Base-by-base conservation (phyloP, 176 grass and related monocot species). In the Oryza brachyantha region DNA sequence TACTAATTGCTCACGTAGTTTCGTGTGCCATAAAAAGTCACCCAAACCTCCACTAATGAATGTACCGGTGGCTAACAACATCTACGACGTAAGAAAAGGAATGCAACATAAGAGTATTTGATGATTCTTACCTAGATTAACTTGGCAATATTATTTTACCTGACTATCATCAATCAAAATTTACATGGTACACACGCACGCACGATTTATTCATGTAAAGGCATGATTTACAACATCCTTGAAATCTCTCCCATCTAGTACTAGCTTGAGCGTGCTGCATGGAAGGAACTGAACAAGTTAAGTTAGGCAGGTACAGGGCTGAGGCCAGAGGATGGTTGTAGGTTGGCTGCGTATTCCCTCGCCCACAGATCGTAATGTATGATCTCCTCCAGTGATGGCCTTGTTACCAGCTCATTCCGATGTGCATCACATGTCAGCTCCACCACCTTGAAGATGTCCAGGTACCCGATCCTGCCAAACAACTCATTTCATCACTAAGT, bases 321-420 rank as follows among this genome's bases (percentile, higher is more conserved):
- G 62, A 77, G 58, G 17, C 84, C 90, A 38, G 88, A 75, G 2
- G 83, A 88, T n/a, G 57, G 63, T 45, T 95, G 90, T 64, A 89
- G 60, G 76, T 17, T 89, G 17, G 88, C 85, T 0, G 92, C 86
- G 45, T 81, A 96, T 63, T 91, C 76, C 50, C 96, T 84, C 3
- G 96, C 96, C 96, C 96, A 99, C 37, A 87, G 80, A 85, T 99
- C 96, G 6, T 93, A 95, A 69, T 99, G 92, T 85, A 95, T 60
- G 50, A 99, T 99, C 77, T 99, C 92, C 66, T 99, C 96, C 0
- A 95, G 84, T 0, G 96, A 93, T 8, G 96, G 96, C 21, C 74
- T 43, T 50, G 45, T 81, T 8, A 95, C 88, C 34, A 99, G 83
- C 27, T 99, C 90, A 5, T 99, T 99, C 81, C 28, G 79, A 87